Percentiles rank a stretch among this genome's conserved stretches.
Conservation (phyloP, 2,329 filamentous ascomycete species). For the Simplicillium aogashimaense region DNA sequence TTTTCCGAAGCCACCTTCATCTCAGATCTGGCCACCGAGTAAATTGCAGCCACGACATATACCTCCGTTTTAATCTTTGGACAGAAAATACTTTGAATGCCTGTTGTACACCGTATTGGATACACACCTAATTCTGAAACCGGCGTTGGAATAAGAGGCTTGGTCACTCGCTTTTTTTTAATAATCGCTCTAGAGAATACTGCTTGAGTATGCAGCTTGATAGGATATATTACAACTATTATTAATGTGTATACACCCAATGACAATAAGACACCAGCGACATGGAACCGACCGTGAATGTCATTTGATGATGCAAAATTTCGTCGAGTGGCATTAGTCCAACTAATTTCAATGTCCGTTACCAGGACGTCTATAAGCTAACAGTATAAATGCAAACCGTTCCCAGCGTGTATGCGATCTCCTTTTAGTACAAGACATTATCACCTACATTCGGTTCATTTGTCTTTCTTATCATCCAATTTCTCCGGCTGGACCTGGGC, state of each 20-base stretch:
- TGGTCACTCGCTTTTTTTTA: constrained; percentile 5
- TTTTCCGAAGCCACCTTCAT: constrained; percentile 97
- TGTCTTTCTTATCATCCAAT: constrained; percentile 1
- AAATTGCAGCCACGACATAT: constrained; percentile 8
- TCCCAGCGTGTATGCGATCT: background rate
- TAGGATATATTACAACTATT: constrained; percentile 1
- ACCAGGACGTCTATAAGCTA: no score
- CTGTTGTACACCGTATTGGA: constrained; percentile 7
- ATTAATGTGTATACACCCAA: no score
- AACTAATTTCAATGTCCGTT: no score
- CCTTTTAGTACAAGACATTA: background rate
- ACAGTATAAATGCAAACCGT: no score
- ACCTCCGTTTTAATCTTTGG: background rate
- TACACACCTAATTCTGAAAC: constrained; percentile 7
- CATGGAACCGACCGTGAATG: no score
- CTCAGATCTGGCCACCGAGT: constrained; percentile 36
- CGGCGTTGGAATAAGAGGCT: constrained; percentile 14
- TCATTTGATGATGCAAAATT: no score
- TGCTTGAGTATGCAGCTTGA: constrained; percentile 4
- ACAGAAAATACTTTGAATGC: constrained; percentile 2
- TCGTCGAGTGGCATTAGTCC: no score
- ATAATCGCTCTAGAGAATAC: constrained; percentile 11
- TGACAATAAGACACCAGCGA: no score
- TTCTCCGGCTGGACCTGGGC: constrained; percentile 20
- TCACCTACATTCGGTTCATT: background rate